Evolutionary conservation across 345 rosid genomes (phyloP), one percentile per base, ranked within the genome.

Genomic region (Gossypium turneri): DNA sequence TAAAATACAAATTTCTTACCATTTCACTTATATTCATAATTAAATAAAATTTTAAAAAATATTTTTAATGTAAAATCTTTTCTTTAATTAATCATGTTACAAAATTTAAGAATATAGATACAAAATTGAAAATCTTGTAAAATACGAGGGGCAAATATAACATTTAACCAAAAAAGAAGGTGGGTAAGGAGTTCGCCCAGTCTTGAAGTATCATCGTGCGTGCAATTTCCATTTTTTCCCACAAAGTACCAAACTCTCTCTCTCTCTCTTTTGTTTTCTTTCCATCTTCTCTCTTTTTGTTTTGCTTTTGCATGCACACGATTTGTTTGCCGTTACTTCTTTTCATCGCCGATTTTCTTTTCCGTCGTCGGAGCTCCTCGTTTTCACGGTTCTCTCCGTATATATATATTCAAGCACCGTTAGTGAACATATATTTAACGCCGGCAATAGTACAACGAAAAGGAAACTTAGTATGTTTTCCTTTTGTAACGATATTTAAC

Each of bases 121-220:
- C 55, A 51, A 12, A 3, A 1, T 51, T 4, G 55, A 51, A 51
- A 51, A 51, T 13, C 1, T 13, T 16, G 55, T 51, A 51, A 51
- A 51, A 51, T 1, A 51, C 1, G 52, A 51, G 55, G 55, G 55
- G 13, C 16, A 51, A 15, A 51, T 13, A 3, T 51, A 48, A 48
- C 41, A 34, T 34, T 34, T 34, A 34, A 34, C 41, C 41, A 34
- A 15, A 16, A 15, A 16, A 0, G 56, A 51, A 6, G 17, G 56
- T 15, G 56, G 56, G 56, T 12, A 34, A 34, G 50, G n/a, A 51
- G 85, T 60, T 85, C 77, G 88, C 89, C 80, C 85, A 79, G 89
- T 78, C 91, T 85, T 84, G 84, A 88, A 88, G 91, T 77, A 84
- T 84, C 82, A 84, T 88, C 91, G 87, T 84, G 91, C 91, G 82